phyloP scores from a whole-genome alignment of 306 rosid genomes.

The apple (Malus domestica) region DNA sequence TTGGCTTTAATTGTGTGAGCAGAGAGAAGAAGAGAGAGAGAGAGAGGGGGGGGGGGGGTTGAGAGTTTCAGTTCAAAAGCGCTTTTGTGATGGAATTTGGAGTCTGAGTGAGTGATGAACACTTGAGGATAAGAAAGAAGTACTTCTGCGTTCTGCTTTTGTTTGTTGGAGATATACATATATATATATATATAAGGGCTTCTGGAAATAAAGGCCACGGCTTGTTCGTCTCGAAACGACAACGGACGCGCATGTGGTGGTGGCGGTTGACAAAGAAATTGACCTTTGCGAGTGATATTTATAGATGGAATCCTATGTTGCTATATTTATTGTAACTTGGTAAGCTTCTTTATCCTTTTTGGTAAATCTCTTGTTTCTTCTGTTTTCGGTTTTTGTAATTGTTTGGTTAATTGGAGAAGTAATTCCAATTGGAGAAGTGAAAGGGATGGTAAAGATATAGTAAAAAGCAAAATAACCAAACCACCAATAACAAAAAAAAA shows the following conservation, averaged over 20 bases:
- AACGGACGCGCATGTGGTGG: constrained; percentile 6
- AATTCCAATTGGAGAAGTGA: background rate
- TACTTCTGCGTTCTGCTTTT: background rate
- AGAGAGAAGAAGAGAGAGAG: background rate
- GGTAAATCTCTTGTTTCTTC: background rate
- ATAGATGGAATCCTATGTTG: background rate
- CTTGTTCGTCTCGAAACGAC: background rate
- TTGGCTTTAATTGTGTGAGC: background rate
- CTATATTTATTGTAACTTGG: background rate
- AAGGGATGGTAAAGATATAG: background rate
- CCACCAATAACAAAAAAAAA: background rate
- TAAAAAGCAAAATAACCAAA: background rate
- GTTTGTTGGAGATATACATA: background rate
- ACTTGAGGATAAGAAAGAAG: background rate
- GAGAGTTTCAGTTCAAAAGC: background rate
- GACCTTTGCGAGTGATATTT: background rate
- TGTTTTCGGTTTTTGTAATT: background rate
- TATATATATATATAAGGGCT: background rate
- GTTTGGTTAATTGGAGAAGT: background rate
- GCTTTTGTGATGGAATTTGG: background rate
- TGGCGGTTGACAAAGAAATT: background rate
- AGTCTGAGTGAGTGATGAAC: background rate
- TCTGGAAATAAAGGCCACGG: background rate
- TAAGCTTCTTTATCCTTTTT: background rate
- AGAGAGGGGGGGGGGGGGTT: background rate